phyloP scores from a whole-genome alignment of 1,284 basidiomycete species.

The Nidula niveotomentosa region DNA sequence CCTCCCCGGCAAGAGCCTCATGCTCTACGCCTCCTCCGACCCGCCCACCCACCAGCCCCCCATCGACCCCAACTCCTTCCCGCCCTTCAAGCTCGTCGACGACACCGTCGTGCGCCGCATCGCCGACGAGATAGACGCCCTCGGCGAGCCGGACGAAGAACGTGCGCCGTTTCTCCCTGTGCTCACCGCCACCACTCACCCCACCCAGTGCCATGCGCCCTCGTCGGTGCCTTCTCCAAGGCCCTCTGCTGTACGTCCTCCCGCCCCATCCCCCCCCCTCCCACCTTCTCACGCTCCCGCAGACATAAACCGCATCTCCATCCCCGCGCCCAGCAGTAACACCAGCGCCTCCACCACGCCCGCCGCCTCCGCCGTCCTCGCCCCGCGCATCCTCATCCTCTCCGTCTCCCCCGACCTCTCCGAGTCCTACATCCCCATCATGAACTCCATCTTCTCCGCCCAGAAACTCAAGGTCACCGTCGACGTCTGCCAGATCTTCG shows the following conservation, averaged over 20 bases:
- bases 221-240: slow-evolving; percentile 88
- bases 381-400: slow-evolving; percentile 87
- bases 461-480: slow-evolving; percentile 97
- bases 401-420: slow-evolving; percentile 91
- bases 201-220: slow-evolving; percentile 58
- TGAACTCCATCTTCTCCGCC: slow-evolving; percentile 99
- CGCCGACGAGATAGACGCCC: slow-evolving; percentile 54
- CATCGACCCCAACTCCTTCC: slow-evolving; percentile 79
- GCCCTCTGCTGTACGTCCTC: slow-evolving; percentile 79
- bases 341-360: slow-evolving; percentile 37
- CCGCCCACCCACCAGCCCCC: slow-evolving; percentile 34
- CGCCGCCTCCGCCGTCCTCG: slow-evolving; percentile 44
- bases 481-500: slow-evolving; percentile 93
- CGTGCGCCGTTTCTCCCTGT: slow-evolving; percentile 30
- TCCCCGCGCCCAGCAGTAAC: slow-evolving; percentile 2
- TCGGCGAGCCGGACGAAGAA: slow-evolving; percentile 44
- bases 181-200: slow-evolving; percentile 7
- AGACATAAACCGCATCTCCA: slow-evolving; percentile 82
- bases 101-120: slow-evolving; percentile 65
- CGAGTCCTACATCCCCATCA: slow-evolving; percentile 92
- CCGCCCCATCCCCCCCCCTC: neutral
- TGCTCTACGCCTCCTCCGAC: slow-evolving; percentile 5
- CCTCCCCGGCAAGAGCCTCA: slow-evolving; percentile 74
- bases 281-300: slow-evolving; percentile 8
- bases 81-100: slow-evolving; percentile 79